A percentile compares a stretch with the other conserved stretches of the same genome.
Conservation (phyloP, 345 rosid genomes). For the Cardiospermum halicacabum region DNA sequence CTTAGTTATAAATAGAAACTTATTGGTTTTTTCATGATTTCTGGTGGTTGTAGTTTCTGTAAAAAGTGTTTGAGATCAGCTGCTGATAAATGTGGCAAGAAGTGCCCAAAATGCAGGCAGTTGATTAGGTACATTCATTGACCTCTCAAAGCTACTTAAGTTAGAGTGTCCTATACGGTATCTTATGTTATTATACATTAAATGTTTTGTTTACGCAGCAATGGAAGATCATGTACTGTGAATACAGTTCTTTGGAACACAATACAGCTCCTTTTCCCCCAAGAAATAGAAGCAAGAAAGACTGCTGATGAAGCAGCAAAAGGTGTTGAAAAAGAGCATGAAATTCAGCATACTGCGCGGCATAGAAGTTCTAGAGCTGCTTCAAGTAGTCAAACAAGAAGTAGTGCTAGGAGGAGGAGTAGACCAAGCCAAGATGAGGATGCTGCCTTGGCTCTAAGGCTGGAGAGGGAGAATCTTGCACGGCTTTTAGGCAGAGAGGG, state of each 20-base stretch:
- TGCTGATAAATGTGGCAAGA: conserved; percentile 87
- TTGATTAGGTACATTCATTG: conserved; percentile 51
- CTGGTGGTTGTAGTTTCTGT: conserved; percentile 56
- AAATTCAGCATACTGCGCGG: conserved; percentile 10
- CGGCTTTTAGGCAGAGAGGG: conserved; percentile 29
- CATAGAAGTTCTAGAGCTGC: conserved; percentile 12
- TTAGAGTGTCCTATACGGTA: neutral
- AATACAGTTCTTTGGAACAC: conserved; percentile 98
- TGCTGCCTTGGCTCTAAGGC: conserved; percentile 53
- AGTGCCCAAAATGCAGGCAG: conserved; percentile 91
- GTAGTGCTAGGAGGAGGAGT: conserved; percentile 26
- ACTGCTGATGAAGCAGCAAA: conserved; percentile 30
- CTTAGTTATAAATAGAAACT: neutral
- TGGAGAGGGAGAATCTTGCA: conserved; percentile 68
- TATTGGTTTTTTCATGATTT: neutral
- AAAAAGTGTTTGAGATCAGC: conserved; percentile 80
- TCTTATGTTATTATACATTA: neutral
- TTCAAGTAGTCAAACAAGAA: conserved; percentile 17
- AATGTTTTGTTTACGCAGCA: conserved; percentile 33
- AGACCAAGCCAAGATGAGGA: conserved; percentile 38
- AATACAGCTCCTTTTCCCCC: conserved; percentile 85
- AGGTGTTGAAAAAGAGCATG: conserved; percentile 18
- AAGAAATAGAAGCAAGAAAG: conserved; percentile 78
- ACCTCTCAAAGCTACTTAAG: neutral
- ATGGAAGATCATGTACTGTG: conserved; percentile 80